These are phyloP conservation scores for Vaccinium darrowii DNA, from an alignment of 148 eudicot genomes.

Conservation along the genomic window DNA sequence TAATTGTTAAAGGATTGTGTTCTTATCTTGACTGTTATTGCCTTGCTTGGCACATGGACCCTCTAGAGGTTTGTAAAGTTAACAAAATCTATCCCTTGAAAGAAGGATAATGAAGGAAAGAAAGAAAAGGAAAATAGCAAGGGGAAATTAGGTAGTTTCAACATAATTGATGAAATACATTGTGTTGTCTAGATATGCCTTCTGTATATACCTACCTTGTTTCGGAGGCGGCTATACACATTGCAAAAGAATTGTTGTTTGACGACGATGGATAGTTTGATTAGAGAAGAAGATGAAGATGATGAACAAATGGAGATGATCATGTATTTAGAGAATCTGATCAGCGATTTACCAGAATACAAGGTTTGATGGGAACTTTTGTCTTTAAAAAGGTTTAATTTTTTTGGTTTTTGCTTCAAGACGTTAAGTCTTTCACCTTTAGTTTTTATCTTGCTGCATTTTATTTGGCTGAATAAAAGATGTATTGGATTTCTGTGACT, in stretches of 20 bases:
- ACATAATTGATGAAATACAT: not conserved
- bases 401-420: not conserved
- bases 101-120: not conserved
- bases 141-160: not conserved
- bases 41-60: not conserved
- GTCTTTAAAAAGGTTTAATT: not conserved
- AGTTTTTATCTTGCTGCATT: not conserved
- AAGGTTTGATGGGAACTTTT: slow-evolving; percentile 9
- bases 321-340: not conserved
- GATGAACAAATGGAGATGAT: not conserved
- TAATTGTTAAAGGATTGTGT: not conserved
- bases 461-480: not conserved
- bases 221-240: not conserved
- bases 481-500: too few species aligned
- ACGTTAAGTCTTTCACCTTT: not conserved
- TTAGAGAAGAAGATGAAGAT: slow-evolving; percentile 1
- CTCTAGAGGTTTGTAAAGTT: not conserved
- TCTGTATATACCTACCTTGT: not conserved
- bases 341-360: slow-evolving; percentile 5
- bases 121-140: not conserved
- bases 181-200: not conserved
- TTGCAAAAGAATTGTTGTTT: not conserved
- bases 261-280: not conserved
- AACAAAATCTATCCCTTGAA: not conserved
- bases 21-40: not conserved